Evolutionary conservation across 371 early-diverging fungal genomes (phyloP), one percentile per base, ranked within the genome.

Genomic region (Funneliformis caledonium): DNA sequence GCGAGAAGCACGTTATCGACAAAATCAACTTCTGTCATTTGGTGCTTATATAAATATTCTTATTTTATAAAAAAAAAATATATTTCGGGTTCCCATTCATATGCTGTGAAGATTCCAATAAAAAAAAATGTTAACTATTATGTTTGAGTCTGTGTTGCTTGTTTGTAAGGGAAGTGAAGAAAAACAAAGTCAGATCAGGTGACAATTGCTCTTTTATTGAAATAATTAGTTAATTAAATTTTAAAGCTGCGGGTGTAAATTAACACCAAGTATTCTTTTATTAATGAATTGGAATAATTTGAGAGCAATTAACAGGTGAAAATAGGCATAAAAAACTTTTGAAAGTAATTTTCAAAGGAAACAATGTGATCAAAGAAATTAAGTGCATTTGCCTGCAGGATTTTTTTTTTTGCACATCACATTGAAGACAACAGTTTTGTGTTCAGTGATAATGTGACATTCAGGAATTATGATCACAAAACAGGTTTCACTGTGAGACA

Each of bases 1-100:
- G 77, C 65, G 16, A 43, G 65, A 26, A 77, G 42, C n/a, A 47
- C 77, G 31, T 65, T 64, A 7, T 77, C 65, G 12, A 77, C 77
- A 19, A 75, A 10, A 42, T 75, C 76, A 22, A 47, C 47, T 45
- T 64, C 62, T n/a, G 60, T 59, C 26, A 50, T 59, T 26, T 31
- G 31, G 12, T 31, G 8, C 31, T 33, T 65, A 16, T 16, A 19
- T n/a, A 19, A 56, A 12, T 65, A 65, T 33, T 33, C 22, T 26
- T 72, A 48, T 72, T 26, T 19, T 47, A 19, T 48, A 26, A 43
- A 3, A 37, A 43, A 37, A 65, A 19, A 70, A 19, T 43, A 47
- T 47, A n/a, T 16, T 16, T 42, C 45, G 16, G 6, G 8, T 47
- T 72, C 48, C 72, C 72, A 72, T 65, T 31, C 16, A 16, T 65